Conservation (phyloP, 2,329 filamentous ascomycete genomes). For the Fusarium sp. region DNA sequence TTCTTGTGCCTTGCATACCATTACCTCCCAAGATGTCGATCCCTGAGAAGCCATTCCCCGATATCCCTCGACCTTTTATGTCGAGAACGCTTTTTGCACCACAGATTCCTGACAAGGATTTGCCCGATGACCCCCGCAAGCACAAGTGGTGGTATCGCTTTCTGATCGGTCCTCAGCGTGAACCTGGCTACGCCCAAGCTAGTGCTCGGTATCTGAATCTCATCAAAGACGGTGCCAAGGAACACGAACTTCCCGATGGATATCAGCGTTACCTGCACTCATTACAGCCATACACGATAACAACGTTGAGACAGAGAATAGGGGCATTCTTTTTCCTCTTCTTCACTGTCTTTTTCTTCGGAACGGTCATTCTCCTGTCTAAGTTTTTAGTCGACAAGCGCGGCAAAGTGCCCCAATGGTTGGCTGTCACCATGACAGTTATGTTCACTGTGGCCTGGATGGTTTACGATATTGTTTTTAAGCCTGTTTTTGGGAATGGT, state of each 20-base stretch:
- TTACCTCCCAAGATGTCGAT: constrained; percentile 71
- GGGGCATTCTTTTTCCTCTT: constrained; percentile 73
- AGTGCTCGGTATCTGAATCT: constrained; percentile 86
- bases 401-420: constrained; percentile 76
- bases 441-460: constrained; percentile 64
- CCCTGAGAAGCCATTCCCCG: constrained; percentile 68
- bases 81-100: constrained; percentile 88
- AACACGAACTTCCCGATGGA: constrained; percentile 81
- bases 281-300: constrained; percentile 78
- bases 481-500: constrained; percentile 83
- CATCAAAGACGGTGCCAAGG: constrained; percentile 79
- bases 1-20: constrained; percentile 81
- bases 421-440: constrained; percentile 63
- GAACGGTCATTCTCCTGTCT: constrained; percentile 59
- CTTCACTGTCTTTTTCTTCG: constrained; percentile 67
- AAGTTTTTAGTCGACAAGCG: constrained; percentile 71
- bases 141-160: constrained; percentile 61
- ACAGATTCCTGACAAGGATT: constrained; percentile 53
- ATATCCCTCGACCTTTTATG: constrained; percentile 73
- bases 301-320: constrained; percentile 72
- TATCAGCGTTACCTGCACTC: constrained; percentile 80
- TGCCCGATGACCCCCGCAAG: constrained; percentile 50
- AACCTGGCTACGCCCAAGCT: constrained; percentile 81
- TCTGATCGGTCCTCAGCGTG: constrained; percentile 61
- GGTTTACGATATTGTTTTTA: constrained; percentile 60